Evolutionary conservation across 2,329 filamentous ascomycete genomes (phyloP).

Genomic region (Xylaria sp.): DNA sequence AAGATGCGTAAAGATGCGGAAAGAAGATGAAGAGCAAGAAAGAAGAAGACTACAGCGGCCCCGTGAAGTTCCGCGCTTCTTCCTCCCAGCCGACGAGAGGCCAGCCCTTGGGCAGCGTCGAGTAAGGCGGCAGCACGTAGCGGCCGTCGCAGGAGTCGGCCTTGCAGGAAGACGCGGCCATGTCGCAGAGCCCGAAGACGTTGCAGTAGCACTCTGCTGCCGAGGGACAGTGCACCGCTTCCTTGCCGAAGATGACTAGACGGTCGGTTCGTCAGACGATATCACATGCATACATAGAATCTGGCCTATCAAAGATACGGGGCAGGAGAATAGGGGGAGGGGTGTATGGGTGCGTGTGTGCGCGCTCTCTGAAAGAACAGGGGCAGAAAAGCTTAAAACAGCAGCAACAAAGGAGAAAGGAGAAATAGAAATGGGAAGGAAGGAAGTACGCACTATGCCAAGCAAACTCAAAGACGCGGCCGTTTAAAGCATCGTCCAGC

Average conservation of each 20-base stretch:
- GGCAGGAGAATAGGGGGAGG: no score
- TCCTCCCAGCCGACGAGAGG: conserved; percentile 65
- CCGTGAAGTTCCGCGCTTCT: conserved; percentile 49
- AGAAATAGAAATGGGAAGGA: background rate
- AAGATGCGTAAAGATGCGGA: background rate
- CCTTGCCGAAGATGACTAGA: conserved; percentile 69
- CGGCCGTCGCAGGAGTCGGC: conserved; percentile 63
- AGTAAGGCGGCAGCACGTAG: conserved; percentile 68
- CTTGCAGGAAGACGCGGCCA: conserved; percentile 50
- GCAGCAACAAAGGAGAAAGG: background rate
- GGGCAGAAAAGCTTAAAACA: background rate
- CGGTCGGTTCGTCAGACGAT: conserved; percentile 53
- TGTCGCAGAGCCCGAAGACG: conserved; percentile 69
- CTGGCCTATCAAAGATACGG: background rate
- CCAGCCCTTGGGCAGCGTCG: conserved; percentile 70
- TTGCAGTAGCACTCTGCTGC: conserved; percentile 74
- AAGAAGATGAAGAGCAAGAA: background rate
- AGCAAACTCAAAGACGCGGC: conserved; percentile 71
- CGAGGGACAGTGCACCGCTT: conserved; percentile 68
- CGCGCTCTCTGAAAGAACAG: no score
- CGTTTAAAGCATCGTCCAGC: conserved; percentile 65
- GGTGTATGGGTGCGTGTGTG: no score
- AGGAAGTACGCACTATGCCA: conserved; percentile 66
- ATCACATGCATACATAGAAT: background rate
- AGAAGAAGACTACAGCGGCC: conserved; percentile 27